These are phyloP conservation scores for Lumnitzera littorea DNA, from an alignment of 345 rosid genomes.

Conservation along the genomic window DNA sequence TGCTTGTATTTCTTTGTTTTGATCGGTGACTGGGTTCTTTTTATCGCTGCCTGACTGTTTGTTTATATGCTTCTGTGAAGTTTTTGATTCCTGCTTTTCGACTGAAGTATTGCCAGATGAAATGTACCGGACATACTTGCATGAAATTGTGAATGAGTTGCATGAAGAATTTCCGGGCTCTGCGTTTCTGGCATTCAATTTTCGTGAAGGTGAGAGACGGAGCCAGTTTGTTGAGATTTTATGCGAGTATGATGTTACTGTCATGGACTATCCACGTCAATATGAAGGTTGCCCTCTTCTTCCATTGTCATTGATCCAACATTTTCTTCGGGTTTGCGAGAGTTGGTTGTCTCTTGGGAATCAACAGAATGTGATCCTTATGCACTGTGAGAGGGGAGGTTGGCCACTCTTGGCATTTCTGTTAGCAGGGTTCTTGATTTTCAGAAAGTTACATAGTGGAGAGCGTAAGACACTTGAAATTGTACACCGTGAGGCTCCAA, in stretches of 20 bases:
- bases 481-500: constrained; percentile 95
- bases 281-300: constrained; percentile 94
- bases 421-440: constrained; percentile 73
- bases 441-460: constrained; percentile 66
- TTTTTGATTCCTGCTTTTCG: constrained; percentile 91
- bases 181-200: constrained; percentile 74
- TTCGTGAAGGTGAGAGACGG: constrained; percentile 76
- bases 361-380: constrained; percentile 71
- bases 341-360: constrained; percentile 75
- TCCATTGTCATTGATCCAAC: constrained; percentile 77
- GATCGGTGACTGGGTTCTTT: neutral
- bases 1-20: constrained; percentile 1
- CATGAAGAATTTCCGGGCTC: constrained; percentile 85
- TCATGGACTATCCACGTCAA: constrained; percentile 87
- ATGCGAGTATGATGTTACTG: constrained; percentile 74
- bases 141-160: constrained; percentile 64
- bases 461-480: constrained; percentile 84
- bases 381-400: constrained; percentile 95
- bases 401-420: constrained; percentile 95
- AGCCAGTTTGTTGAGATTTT: constrained; percentile 67
- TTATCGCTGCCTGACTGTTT: constrained; percentile 2
- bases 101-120: constrained; percentile 75
- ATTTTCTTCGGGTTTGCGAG: constrained; percentile 83
- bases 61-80: constrained; percentile 29
- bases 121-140: constrained; percentile 61